These are phyloP conservation scores for Kodamaea sagamina DNA, from an alignment of 805 yeast species.

Conservation along the genomic window DNA sequence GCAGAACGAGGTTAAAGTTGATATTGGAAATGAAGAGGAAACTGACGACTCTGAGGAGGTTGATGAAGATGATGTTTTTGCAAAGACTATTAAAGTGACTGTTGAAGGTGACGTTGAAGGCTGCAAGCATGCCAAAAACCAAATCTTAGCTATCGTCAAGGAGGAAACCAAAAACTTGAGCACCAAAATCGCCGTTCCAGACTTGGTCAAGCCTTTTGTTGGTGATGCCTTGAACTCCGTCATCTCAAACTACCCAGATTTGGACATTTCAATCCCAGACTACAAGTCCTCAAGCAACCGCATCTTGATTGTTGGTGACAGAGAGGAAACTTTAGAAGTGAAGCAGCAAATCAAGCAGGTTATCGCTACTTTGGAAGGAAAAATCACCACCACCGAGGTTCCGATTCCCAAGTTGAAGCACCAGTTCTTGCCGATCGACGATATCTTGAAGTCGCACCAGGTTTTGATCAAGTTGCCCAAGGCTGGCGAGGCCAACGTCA, in stretches of 20 bases:
- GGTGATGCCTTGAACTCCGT: constrained; percentile 29
- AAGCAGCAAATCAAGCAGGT: constrained; percentile 51
- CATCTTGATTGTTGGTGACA: constrained; percentile 66
- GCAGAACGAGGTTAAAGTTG: constrained; percentile 66
- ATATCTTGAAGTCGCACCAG: constrained; percentile 52
- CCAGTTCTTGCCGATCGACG: constrained; percentile 61
- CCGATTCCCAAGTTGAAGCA: constrained; percentile 70
- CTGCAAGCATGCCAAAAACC: constrained; percentile 67
- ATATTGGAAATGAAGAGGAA: constrained; percentile 52
- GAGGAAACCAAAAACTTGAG: constrained; percentile 67
- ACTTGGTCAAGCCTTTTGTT: constrained; percentile 47
- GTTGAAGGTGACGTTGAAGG: constrained; percentile 87
- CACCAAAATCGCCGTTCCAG: constrained; percentile 49
- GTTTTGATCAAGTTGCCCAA: constrained; percentile 61
- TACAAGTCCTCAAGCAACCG: constrained; percentile 36
- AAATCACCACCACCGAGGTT: constrained; percentile 55
- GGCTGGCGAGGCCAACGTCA: constrained; percentile 50
- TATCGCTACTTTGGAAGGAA: constrained; percentile 45
- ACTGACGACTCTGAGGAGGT: constrained; percentile 27
- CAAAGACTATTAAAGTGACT: constrained; percentile 59
- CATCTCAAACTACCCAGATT: constrained; percentile 23
- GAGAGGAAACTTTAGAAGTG: constrained; percentile 60
- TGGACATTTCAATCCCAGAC: constrained; percentile 40
- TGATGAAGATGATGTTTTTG: constrained; percentile 61
- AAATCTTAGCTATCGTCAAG: constrained; percentile 70